Conservation (phyloP, 441 rosid genomes). For the Erodium trifolium region DNA sequence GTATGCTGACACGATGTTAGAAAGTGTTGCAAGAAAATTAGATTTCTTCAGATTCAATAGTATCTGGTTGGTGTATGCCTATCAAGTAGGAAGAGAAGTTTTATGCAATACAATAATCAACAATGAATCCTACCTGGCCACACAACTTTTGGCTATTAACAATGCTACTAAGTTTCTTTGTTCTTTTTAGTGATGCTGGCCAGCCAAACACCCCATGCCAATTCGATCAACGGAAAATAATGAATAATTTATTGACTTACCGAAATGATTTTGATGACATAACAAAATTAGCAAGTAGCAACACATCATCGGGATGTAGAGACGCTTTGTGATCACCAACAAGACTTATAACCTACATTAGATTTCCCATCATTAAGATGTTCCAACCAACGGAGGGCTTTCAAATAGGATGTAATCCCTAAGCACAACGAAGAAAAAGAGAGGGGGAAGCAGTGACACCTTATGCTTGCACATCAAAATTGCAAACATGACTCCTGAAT, state of each 20-base stretch:
- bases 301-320: slow-evolving; percentile 91
- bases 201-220: neutral
- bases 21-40: neutral
- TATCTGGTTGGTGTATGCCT: neutral
- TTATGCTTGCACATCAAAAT: slow-evolving; percentile 86
- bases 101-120: neutral
- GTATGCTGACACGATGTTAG: neutral
- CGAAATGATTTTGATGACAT: slow-evolving; percentile 91
- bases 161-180: neutral
- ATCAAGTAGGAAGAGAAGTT: neutral
- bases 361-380: slow-evolving; percentile 19
- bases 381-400: slow-evolving; percentile 9
- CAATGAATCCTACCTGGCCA: no score
- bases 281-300: slow-evolving; percentile 83
- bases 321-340: slow-evolving; percentile 97
- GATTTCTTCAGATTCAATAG: no score
- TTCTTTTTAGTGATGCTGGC: neutral
- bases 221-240: neutral
- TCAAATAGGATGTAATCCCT: neutral
- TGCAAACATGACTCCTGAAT: slow-evolving; percentile 85
- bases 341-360: slow-evolving; percentile 75
- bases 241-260: slow-evolving; percentile 28
- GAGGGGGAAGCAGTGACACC: slow-evolving; percentile 30
- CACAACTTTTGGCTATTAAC: no score
- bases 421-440: neutral